These are phyloP conservation scores for Epichloe aotearoae DNA, from an alignment of 2,329 filamentous ascomycete species.

Conservation along the genomic window DNA sequence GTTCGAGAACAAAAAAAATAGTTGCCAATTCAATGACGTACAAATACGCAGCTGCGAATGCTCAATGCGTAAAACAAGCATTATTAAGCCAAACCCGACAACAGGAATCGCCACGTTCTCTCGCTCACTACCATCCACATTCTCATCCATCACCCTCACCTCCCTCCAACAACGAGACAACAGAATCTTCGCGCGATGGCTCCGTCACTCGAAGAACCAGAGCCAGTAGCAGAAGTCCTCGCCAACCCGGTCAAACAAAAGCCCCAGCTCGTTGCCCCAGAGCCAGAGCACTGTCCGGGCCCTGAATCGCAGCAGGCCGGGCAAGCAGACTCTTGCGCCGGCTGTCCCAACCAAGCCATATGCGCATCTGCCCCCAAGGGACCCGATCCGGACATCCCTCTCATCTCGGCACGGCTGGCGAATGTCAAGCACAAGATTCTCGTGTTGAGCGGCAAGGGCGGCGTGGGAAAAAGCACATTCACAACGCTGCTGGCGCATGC, in stretches of 20 bases:
- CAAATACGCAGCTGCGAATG: neutral
- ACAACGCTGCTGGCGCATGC: slow-evolving; percentile 78
- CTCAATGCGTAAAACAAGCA: neutral
- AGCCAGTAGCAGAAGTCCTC: slow-evolving; percentile 54
- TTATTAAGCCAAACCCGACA: slow-evolving; percentile 1
- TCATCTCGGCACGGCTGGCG: slow-evolving; percentile 72
- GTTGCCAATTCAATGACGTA: neutral
- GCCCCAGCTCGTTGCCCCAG: slow-evolving; percentile 80
- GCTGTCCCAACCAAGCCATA: slow-evolving; percentile 91
- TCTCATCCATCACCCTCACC: neutral
- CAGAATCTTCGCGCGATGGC: slow-evolving; percentile 44
- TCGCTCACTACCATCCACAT: neutral
- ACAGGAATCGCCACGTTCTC: neutral
- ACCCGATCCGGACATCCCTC: slow-evolving; percentile 82
- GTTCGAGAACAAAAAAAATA: neutral
- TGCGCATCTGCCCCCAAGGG: slow-evolving; percentile 92
- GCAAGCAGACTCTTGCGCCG: slow-evolving; percentile 71
- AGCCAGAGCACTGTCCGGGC: slow-evolving; percentile 93
- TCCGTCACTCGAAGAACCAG: slow-evolving; percentile 56
- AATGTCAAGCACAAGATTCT: slow-evolving; percentile 85
- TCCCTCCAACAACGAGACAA: neutral
- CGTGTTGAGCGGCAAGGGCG: slow-evolving; percentile 86
- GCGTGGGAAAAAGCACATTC: slow-evolving; percentile 93
- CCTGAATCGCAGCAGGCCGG: slow-evolving; percentile 64
- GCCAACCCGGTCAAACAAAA: slow-evolving; percentile 63